Percentiles rank a stretch among this genome's conserved stretches.
These are phyloP conservation scores for Penicillium coprophilum DNA, from an alignment of 495 filamentous ascomycete species.

Conservation along the genomic window DNA sequence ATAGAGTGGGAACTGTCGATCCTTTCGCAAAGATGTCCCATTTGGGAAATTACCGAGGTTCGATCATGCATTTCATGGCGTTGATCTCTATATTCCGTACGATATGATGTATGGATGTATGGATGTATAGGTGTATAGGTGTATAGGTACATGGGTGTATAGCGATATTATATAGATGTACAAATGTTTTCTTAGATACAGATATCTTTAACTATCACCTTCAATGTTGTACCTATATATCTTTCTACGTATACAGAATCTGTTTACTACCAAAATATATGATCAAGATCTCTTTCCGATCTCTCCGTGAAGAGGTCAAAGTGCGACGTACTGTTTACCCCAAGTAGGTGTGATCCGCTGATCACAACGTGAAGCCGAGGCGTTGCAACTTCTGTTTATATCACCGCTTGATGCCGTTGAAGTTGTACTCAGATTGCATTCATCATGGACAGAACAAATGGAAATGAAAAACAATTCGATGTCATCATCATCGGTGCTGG, in stretches of 20 bases:
- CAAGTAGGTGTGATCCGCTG: slow-evolving; percentile 4
- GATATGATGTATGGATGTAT: too few species aligned
- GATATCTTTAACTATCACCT: too few species aligned
- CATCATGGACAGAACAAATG: slow-evolving; percentile 24
- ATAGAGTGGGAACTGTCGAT: neutral
- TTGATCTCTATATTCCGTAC: too few species aligned
- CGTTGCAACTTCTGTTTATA: slow-evolving; percentile 21
- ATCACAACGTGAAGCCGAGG: slow-evolving; percentile 31
- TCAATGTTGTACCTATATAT: too few species aligned
- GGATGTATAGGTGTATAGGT: neutral
- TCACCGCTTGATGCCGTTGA: too few species aligned
- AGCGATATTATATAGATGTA: too few species aligned
- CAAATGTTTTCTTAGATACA: too few species aligned
- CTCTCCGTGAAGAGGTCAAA: neutral
- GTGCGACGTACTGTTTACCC: neutral
- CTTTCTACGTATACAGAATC: too few species aligned
- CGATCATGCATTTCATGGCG: too few species aligned
- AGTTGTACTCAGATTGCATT: too few species aligned
- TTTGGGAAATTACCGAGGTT: neutral
- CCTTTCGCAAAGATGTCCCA: neutral
- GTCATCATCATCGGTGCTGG: slow-evolving; percentile 71
- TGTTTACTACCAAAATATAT: too few species aligned
- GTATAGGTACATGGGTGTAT: neutral
- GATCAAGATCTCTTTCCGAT: neutral
- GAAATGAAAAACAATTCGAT: slow-evolving; percentile 43